phyloP scores from a whole-genome alignment of 768 basidiomycete species.

The Auricularia heimuer region DNA sequence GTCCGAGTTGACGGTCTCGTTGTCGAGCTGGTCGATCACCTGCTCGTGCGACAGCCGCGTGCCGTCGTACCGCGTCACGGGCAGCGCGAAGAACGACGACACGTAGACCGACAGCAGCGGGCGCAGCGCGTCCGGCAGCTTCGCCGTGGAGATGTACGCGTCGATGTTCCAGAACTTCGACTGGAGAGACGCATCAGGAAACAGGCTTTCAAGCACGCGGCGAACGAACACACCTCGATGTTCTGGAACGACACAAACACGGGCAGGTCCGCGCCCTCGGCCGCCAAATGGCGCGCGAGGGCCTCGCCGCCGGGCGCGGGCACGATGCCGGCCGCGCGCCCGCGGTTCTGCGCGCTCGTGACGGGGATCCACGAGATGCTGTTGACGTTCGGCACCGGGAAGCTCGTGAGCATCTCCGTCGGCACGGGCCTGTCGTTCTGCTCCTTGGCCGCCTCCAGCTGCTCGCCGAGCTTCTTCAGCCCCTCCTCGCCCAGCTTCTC shows the following conservation, averaged over 20 bases:
- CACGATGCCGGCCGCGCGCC: constrained; percentile 29
- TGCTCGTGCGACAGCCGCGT: constrained; percentile 72
- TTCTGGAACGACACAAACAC: constrained; percentile 94
- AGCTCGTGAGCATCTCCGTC: constrained; percentile 63
- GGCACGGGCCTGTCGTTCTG: constrained; percentile 84
- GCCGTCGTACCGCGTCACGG: constrained; percentile 61
- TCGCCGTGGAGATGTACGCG: constrained; percentile 66
- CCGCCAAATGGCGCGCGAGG: constrained; percentile 52
- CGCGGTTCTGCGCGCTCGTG: constrained; percentile 53
- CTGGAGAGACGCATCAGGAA: constrained; percentile 26
- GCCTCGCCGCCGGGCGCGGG: constrained; percentile 25
- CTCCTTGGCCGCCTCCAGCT: constrained; percentile 72
- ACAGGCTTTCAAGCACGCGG: not conserved
- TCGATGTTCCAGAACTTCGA: constrained; percentile 87
- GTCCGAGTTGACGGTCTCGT: constrained; percentile 85
- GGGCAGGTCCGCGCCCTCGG: constrained; percentile 59
- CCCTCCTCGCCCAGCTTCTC: constrained; percentile 70
- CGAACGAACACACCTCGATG: constrained; percentile 53
- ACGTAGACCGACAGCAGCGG: constrained; percentile 76
- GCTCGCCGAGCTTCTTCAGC: constrained; percentile 53
- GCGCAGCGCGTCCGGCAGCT: constrained; percentile 62
- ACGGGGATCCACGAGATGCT: constrained; percentile 89
- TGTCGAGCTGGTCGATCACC: constrained; percentile 81
- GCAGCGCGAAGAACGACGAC: constrained; percentile 80
- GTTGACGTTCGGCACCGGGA: constrained; percentile 86